Percentiles rank a stretch among this genome's conserved stretches.
Evolutionary conservation across 78 protist species (phyloP).

Genomic region (Protostelium mycophagum): DNA sequence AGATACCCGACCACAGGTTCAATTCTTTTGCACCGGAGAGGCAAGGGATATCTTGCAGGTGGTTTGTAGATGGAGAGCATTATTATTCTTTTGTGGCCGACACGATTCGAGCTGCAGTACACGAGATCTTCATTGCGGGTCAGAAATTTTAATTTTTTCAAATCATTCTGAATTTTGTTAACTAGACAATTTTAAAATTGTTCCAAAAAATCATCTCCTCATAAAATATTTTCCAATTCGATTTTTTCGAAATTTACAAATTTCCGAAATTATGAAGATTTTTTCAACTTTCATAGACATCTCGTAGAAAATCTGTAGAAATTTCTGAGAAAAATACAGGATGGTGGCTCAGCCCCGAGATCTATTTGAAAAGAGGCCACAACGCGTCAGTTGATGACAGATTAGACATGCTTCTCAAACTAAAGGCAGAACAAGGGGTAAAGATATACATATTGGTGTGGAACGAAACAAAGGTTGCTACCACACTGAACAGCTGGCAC

Average conservation of each 20-base stretch:
- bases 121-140: conserved; percentile 37
- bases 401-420: conserved; percentile 39
- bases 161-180: too few species aligned
- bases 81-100: conserved; percentile 21
- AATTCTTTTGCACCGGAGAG: conserved; percentile 29
- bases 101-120: neutral
- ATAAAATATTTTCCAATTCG: too few species aligned
- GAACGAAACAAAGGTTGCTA: conserved; percentile 52
- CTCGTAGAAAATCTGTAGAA: neutral
- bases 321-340: neutral
- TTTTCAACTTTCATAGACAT: neutral
- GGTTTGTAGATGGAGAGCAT: conserved; percentile 30
- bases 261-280: too few species aligned
- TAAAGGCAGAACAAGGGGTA: conserved; percentile 56
- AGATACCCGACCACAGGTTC: conserved; percentile 7
- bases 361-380: conserved; percentile 18
- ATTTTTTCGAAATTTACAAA: too few species aligned
- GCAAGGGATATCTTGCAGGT: neutral
- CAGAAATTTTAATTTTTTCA: too few species aligned
- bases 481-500: neutral
- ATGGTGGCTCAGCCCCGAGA: conserved; percentile 59
- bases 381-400: conserved; percentile 10
- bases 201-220: too few species aligned
- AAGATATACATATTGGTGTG: conserved; percentile 31
- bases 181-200: too few species aligned